These are phyloP conservation scores for Yamadazyma phyllophila DNA, from an alignment of 805 yeast genomes.

Conservation along the genomic window DNA sequence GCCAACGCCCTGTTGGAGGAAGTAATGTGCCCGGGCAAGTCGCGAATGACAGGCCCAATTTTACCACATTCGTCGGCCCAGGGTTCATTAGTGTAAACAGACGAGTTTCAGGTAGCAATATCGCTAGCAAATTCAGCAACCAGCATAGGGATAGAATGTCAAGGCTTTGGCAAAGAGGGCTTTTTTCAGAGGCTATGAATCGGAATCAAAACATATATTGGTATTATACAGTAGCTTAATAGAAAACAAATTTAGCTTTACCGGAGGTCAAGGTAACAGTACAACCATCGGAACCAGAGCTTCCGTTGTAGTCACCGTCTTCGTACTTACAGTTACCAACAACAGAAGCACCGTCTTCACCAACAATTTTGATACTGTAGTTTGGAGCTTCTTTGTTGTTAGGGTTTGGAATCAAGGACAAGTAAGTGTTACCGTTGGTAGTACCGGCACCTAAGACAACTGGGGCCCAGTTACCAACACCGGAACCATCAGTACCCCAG, in stretches of 20 bases:
- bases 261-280: constrained; percentile 67
- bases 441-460: constrained; percentile 91
- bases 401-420: constrained; percentile 94
- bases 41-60: neutral
- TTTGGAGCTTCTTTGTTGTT: constrained; percentile 67
- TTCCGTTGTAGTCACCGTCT: constrained; percentile 70
- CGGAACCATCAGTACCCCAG: constrained; percentile 82
- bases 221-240: constrained; percentile 15
- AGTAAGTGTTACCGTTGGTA: constrained; percentile 64
- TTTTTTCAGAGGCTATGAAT: no score
- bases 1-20: neutral
- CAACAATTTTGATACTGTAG: constrained; percentile 62
- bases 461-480: constrained; percentile 98
- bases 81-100: neutral
- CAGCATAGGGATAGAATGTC: neutral
- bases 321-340: constrained; percentile 78
- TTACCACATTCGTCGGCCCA: neutral
- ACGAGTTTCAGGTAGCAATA: neutral
- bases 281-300: constrained; percentile 66
- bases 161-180: no score
- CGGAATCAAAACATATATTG: constrained; percentile 9
- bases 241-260: constrained; percentile 54
- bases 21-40: no score
- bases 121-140: neutral
- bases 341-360: constrained; percentile 51